Evolutionary conservation across 2,329 filamentous ascomycete species (phyloP).

Genomic region (Dothistroma pini): DNA sequence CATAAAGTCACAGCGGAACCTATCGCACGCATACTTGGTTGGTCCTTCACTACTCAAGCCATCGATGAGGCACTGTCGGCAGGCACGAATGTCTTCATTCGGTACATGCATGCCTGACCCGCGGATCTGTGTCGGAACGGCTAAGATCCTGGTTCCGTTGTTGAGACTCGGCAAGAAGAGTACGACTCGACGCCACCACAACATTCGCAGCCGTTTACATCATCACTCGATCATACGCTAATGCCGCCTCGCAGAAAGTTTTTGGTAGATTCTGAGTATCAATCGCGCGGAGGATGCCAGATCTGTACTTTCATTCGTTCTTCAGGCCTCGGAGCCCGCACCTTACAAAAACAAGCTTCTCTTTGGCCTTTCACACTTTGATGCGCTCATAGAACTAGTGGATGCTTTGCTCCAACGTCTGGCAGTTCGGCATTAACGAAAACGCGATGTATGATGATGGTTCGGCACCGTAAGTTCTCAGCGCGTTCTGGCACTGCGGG

Average conservation of each 20-base stretch:
- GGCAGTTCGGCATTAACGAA: neutral
- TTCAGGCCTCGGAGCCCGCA: neutral
- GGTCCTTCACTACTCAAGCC: neutral
- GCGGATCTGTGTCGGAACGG: neutral
- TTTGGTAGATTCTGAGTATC: neutral
- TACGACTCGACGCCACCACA: neutral
- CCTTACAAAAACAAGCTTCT: neutral
- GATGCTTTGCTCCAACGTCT: neutral
- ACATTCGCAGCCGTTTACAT: neutral
- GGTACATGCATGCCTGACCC: too few species aligned
- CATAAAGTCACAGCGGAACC: neutral
- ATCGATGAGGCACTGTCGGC: neutral
- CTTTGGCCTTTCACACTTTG: neutral
- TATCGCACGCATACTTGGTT: too few species aligned
- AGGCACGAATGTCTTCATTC: too few species aligned
- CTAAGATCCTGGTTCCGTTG: neutral
- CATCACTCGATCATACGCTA: neutral
- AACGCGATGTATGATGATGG: neutral
- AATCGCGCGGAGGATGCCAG: neutral
- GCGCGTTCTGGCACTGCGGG: neutral
- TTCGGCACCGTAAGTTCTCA: neutral
- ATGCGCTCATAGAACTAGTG: slow-evolving; percentile 6
- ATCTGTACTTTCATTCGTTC: neutral
- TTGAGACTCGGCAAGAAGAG: neutral
- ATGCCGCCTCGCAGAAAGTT: neutral